These are phyloP conservation scores for Pachyrhizus erosus DNA, from an alignment of 306 rosid genomes.

Conservation along the genomic window DNA sequence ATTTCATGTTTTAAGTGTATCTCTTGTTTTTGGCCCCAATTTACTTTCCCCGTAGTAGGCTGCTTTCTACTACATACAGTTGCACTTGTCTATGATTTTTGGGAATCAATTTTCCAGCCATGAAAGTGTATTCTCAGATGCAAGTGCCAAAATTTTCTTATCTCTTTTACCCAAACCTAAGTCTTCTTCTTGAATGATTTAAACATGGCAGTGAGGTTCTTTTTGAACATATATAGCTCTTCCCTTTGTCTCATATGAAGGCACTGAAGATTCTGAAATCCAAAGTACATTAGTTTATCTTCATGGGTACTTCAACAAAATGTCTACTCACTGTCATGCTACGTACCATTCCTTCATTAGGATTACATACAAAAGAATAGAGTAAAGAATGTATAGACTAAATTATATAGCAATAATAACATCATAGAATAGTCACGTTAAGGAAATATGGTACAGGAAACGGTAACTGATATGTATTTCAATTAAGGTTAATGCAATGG, in stretches of 20 bases:
- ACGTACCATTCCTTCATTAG: conserved; percentile 45
- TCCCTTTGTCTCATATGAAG: conserved; percentile 53
- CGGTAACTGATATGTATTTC: conserved; percentile 5
- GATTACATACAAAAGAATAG: conserved; percentile 33
- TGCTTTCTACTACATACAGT: conserved; percentile 44
- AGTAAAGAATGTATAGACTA: neutral
- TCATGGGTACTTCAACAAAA: conserved; percentile 46
- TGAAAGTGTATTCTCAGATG: conserved; percentile 29
- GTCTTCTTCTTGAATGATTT: conserved; percentile 32
- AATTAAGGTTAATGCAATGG: neutral
- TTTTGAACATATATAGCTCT: conserved; percentile 32
- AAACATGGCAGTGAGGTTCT: conserved; percentile 22
- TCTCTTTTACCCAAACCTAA: conserved; percentile 18
- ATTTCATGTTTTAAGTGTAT: conserved; percentile 50
- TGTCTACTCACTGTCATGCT: conserved; percentile 41
- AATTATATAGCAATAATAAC: conserved; percentile 21
- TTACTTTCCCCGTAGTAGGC: conserved; percentile 32
- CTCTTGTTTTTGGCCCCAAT: conserved; percentile 47
- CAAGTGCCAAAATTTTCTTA: conserved; percentile 20
- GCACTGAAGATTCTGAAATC: conserved; percentile 51
- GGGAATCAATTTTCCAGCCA: conserved; percentile 28
- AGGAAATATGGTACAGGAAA: conserved; percentile 21
- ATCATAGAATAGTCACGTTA: conserved; percentile 23
- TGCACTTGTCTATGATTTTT: conserved; percentile 33
- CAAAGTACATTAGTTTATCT: conserved; percentile 37